Base-by-base conservation (phyloP, 805 yeast species). In the Ogataea dorogensis region DNA sequence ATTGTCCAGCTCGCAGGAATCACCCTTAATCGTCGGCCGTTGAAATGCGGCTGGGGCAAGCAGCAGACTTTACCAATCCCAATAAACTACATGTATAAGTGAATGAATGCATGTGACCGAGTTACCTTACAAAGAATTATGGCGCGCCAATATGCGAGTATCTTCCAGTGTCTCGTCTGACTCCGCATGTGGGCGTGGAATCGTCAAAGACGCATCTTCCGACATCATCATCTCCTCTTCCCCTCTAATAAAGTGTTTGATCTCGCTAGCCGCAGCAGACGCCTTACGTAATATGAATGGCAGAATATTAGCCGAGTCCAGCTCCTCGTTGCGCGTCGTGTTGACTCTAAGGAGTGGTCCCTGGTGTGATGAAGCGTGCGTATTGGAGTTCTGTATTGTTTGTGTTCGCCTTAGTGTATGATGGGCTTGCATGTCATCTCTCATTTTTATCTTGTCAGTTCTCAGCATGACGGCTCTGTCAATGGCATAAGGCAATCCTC, bases 381-480 rank as follows among this genome's bases (percentile, higher is more conserved):
- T 33, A 9, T 23, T 37, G 5, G 18, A 24, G 11, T 30, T 27
- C 17, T 41, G 48, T 13, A 48, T 23, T 2, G 62, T 58, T 5
- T 54, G 52, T 0, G 58, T 42, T 31, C 64, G 44, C 28, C 51
- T 47, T 38, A 60, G 24, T 10, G 61, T 48, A 43, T 71, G 80
- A 18, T 67, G 56, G 25, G 75, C 82, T 58, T 80, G 84, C 9
- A 73, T 63, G 41, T 64, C 67, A 59, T 83, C 93, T 49, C 83
- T 66, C 49, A 68, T 62, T 17, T 73, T 71, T 73, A 82, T 69
- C 43, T 75, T 73, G 11, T 79, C 81, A 35, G 82, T 75, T 6
- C 94, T 91, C 33, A 91, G 59, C 71, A 91, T 80, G 46, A 93
- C 84, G 23, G 98, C 98, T 57, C 98, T 78, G 62, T 93, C 98